Evolutionary conservation across 305 asterid genomes (phyloP), one percentile per base, ranked within the genome.

Genomic region (Plantago coronopus): DNA sequence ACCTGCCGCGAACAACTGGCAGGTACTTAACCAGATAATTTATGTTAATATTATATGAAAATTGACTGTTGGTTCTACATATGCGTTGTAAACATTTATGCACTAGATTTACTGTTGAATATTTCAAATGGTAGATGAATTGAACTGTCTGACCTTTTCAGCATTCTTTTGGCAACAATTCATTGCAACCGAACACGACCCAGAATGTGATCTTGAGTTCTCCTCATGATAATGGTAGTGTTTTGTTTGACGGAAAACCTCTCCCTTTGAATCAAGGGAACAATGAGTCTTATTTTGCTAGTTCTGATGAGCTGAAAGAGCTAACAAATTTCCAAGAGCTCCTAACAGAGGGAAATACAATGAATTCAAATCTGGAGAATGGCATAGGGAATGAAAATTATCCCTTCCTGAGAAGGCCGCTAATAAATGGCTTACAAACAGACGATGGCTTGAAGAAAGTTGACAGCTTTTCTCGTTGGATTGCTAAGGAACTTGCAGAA

Each of bases 391-490:
- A 72, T 20, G 95, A 82, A 68, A 83, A 62, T 54, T 63, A 74
- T 65, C 73, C 84, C 57, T 69, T 68, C 67, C 72, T 73, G 59
- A 89, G 83, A 58, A 94, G 79, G 70, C 80, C 95, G 22, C 82
- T 74, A 57, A 56, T 89, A 59, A 74, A 73, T 78, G 82, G 88
- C 57, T 67, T 86, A 75, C 77, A 79, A 70, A 60, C 72, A 43
- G 91, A 77, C 50, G 96, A 83, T 69, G 67, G 94, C 83, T 81
- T 93, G 89, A 89, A 83, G 80, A 93, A 93, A 79, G 95, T 80
- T 70, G 99, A 89, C 79, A 93, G 99, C 82, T 93, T 93, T 83
- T 85, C 99, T 62, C 79, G 95, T 65, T 93, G 99, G 99, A 79
- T 87, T 22, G 87, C 84, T 45, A 82, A 81, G 71, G 97, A 89